Evolutionary conservation across 495 filamentous ascomycete species (phyloP).

Genomic region (Cercophora sp.): DNA sequence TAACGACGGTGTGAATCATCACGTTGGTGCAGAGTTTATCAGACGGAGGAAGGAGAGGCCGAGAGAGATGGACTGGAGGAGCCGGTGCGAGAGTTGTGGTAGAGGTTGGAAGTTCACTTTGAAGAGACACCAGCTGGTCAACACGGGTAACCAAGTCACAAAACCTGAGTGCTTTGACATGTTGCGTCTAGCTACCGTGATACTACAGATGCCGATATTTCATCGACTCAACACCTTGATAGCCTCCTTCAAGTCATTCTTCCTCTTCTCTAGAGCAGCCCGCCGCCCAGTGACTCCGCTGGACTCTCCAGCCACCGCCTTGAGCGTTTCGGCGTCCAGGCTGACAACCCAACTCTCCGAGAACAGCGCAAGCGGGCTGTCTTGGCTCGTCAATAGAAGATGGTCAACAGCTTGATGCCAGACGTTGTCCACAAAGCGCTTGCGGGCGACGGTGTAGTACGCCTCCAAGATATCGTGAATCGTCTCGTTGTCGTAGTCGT

Average conservation of each 20-base stretch:
- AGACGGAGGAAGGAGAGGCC: no score
- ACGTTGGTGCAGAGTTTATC: no score
- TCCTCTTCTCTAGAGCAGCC: constrained; percentile 20
- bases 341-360: constrained; percentile 23
- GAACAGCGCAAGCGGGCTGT: constrained; percentile 30
- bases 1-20: no score
- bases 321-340: constrained; percentile 29
- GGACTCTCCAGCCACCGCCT: constrained; percentile 38
- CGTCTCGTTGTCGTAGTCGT: constrained; percentile 42
- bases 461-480: constrained; percentile 55
- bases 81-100: no score
- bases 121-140: no score
- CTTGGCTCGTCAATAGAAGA: constrained; percentile 25
- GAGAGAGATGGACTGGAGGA: no score
- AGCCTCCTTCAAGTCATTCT: constrained; percentile 22
- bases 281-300: constrained; percentile 15
- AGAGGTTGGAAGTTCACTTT: no score
- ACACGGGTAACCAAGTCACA: no score
- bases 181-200: no score
- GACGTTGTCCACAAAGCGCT: constrained; percentile 55
- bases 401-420: constrained; percentile 36
- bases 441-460: constrained; percentile 58
- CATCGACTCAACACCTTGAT: constrained; percentile 16
- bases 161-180: no score
- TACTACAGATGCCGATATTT: constrained; percentile 5